Conservation (phyloP, 2,329 filamentous ascomycete species). For the Fusarium tuaranense region DNA sequence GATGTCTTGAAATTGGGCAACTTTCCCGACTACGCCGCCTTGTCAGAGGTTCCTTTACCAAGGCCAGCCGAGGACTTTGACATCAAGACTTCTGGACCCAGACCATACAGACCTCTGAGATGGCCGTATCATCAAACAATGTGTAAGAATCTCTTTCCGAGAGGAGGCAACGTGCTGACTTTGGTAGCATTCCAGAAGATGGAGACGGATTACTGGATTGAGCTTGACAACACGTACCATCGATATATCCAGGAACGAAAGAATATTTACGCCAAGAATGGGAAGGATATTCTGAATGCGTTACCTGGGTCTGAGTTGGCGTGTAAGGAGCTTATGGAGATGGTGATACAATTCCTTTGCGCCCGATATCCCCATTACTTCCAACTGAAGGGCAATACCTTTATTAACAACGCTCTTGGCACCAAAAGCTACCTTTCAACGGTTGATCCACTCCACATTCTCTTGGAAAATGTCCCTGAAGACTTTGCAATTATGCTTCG, state of each 20-base stretch:
- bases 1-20: background rate
- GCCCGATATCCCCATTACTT: conserved; percentile 83
- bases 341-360: conserved; percentile 81
- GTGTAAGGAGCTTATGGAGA: conserved; percentile 89
- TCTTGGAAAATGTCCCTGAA: conserved; percentile 83
- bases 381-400: conserved; percentile 65
- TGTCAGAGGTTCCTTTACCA: conserved; percentile 1
- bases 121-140: conserved; percentile 92
- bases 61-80: conserved; percentile 61
- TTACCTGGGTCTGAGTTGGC: conserved; percentile 81
- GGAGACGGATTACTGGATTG: conserved; percentile 87
- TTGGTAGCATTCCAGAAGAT: conserved; percentile 77
- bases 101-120: conserved; percentile 83
- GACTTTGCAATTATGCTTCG: conserved; percentile 84
- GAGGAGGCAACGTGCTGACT: background rate
- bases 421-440: conserved; percentile 69
- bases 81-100: conserved; percentile 73
- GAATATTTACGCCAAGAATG: conserved; percentile 71
- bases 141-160: conserved; percentile 65
- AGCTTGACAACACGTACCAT: conserved; percentile 80
- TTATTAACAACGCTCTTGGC: conserved; percentile 76
- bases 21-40: background rate
- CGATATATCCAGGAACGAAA: conserved; percentile 76
- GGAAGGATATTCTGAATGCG: conserved; percentile 71
- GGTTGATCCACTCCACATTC: conserved; percentile 73